A percentile compares a stretch with the other conserved stretches of the same genome.
phyloP scores from a whole-genome alignment of 2,329 filamentous ascomycete species.

The Trichoderma guizhouense region DNA sequence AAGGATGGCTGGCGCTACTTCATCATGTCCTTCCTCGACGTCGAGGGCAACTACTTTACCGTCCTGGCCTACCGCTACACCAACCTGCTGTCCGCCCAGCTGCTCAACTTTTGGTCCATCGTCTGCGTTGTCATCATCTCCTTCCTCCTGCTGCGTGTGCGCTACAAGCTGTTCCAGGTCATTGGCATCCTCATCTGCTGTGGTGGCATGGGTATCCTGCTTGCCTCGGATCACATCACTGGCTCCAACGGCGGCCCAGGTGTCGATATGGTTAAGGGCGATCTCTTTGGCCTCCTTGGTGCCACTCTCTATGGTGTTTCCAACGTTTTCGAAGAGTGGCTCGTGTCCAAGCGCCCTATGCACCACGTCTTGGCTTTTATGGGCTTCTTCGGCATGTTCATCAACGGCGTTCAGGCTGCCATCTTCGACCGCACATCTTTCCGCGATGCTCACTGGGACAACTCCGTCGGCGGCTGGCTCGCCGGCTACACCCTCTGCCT shows the following conservation, averaged over 20 bases:
- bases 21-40: slow-evolving; percentile 88
- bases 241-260: slow-evolving; percentile 66
- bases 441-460: slow-evolving; percentile 60
- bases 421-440: slow-evolving; percentile 87
- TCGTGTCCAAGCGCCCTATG: slow-evolving; percentile 79
- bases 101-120: slow-evolving; percentile 99
- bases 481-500: slow-evolving; percentile 86
- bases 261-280: slow-evolving; percentile 78
- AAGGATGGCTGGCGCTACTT: slow-evolving; percentile 90
- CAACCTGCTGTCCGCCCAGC: slow-evolving; percentile 85
- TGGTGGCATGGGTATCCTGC: slow-evolving; percentile 82
- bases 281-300: slow-evolving; percentile 85
- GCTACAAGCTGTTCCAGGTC: slow-evolving; percentile 85
- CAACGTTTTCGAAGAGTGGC: slow-evolving; percentile 93
- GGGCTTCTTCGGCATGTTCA: slow-evolving; percentile 80
- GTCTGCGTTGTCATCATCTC: slow-evolving; percentile 85
- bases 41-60: slow-evolving; percentile 97
- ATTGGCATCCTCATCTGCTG: slow-evolving; percentile 85
- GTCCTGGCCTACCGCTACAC: slow-evolving; percentile 92
- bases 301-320: slow-evolving; percentile 87
- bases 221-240: slow-evolving; percentile 83
- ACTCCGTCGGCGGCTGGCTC: slow-evolving; percentile 72
- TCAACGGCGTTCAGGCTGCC: slow-evolving; percentile 85
- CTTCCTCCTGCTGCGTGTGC: slow-evolving; percentile 76
- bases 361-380: slow-evolving; percentile 94